Conservation (phyloP, 78 protist species). For the Paulinella micropora region DNA sequence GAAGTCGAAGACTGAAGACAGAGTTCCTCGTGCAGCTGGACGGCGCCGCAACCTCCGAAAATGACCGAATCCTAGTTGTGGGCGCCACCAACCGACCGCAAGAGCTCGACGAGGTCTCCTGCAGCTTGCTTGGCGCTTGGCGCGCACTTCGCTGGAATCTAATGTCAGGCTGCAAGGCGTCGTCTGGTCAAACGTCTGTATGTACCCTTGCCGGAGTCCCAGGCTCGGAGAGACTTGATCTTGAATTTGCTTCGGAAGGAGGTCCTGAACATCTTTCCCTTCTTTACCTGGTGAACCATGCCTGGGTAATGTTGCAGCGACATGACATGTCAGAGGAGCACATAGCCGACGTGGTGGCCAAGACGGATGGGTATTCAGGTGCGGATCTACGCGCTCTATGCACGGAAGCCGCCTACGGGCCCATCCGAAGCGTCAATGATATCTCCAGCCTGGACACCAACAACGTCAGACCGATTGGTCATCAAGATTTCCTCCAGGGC, state of each 20-base stretch:
- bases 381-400: slow-evolving; percentile 57
- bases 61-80: slow-evolving; percentile 21
- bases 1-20: too few species aligned
- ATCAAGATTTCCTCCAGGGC: too few species aligned
- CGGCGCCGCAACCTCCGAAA: slow-evolving; percentile 27
- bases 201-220: slow-evolving; percentile 27
- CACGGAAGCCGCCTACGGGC: slow-evolving; percentile 54
- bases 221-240: background rate
- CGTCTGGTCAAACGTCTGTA: slow-evolving; percentile 18
- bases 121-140: background rate
- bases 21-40: slow-evolving; percentile 55
- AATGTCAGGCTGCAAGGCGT: slow-evolving; percentile 6
- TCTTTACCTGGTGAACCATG: background rate
- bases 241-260: background rate
- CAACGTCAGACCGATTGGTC: too few species aligned
- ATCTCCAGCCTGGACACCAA: too few species aligned
- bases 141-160: background rate
- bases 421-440: background rate
- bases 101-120: slow-evolving; percentile 49
- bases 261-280: background rate
- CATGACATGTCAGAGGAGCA: background rate
- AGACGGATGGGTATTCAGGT: slow-evolving; percentile 41
- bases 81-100: slow-evolving; percentile 52
- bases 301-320: too few species aligned
- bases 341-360: background rate